Evolutionary conservation across 2,329 filamentous ascomycete species (phyloP).

Genomic region (Hypoxylon sp.): DNA sequence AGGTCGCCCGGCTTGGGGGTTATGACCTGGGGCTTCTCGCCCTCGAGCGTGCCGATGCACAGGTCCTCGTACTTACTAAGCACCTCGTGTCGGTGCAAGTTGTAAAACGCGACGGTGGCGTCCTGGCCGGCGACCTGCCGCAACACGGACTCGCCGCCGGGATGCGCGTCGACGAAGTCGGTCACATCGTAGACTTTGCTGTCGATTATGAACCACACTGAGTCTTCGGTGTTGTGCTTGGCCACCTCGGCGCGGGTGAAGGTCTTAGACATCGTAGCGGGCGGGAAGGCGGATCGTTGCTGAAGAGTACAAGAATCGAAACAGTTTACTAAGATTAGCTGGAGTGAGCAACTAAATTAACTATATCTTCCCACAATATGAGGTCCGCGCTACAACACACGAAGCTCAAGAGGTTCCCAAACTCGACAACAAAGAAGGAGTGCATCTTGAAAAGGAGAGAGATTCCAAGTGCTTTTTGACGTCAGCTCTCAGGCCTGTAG

Average conservation of each 20-base stretch:
- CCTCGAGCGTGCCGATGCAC: slow-evolving; percentile 80
- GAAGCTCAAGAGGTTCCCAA: slow-evolving; percentile 1
- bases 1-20: slow-evolving; percentile 79
- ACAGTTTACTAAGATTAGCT: slow-evolving; percentile 7
- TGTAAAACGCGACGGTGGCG: slow-evolving; percentile 88
- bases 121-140: slow-evolving; percentile 85
- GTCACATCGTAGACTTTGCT: slow-evolving; percentile 88
- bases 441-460: slow-evolving; percentile 6
- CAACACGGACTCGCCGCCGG: slow-evolving; percentile 84
- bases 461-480: slow-evolving; percentile 19
- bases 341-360: slow-evolving; percentile 3
- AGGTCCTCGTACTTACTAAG: slow-evolving; percentile 82
- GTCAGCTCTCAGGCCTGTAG: slow-evolving; percentile 19
- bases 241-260: slow-evolving; percentile 77
- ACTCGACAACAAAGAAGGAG: slow-evolving; percentile 18
- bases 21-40: slow-evolving; percentile 82
- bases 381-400: slow-evolving; percentile 11
- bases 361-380: neutral
- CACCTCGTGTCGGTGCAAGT: slow-evolving; percentile 92
- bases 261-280: slow-evolving; percentile 59
- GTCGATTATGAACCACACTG: slow-evolving; percentile 88
- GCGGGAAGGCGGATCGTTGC: slow-evolving; percentile 33
- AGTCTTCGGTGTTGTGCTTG: slow-evolving; percentile 81
- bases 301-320: neutral
- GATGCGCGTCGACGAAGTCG: slow-evolving; percentile 88